Conservation (phyloP, 176 grass and related monocot genomes). For the Cocos nucifera region DNA sequence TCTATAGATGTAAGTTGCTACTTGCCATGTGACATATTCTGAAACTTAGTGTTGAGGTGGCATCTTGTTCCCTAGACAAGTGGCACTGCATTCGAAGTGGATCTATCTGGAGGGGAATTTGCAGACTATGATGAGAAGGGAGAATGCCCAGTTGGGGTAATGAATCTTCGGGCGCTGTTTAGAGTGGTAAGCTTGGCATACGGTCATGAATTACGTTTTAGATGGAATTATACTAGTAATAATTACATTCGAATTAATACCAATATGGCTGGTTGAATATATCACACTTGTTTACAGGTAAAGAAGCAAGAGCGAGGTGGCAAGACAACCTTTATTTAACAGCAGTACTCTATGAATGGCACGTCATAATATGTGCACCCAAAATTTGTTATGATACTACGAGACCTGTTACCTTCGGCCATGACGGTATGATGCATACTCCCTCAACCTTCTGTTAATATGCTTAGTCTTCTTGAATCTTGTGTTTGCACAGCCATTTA, state of each 20-base stretch:
- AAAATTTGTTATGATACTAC: too few species aligned
- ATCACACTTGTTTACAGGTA: conserved; percentile 9
- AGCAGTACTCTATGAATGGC: too few species aligned
- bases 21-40: too few species aligned
- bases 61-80: conserved; percentile 20
- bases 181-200: conserved; percentile 55
- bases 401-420: too few species aligned
- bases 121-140: conserved; percentile 86
- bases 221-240: neutral
- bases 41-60: too few species aligned
- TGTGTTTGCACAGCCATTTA: too few species aligned
- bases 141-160: conserved; percentile 53
- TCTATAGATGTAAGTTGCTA: too few species aligned
- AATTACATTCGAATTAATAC: conserved; percentile 23
- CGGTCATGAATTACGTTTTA: neutral
- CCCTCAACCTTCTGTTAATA: too few species aligned
- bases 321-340: conserved; percentile 21
- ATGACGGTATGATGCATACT: too few species aligned
- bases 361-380: too few species aligned
- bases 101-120: conserved; percentile 81
- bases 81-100: conserved; percentile 63
- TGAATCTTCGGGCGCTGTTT: conserved; percentile 57
- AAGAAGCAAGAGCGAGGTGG: conserved; percentile 23
- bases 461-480: too few species aligned
- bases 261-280: neutral